Percentiles rank a stretch among this genome's conserved stretches.
These are phyloP conservation scores for Trametes cubensis DNA, from an alignment of 768 basidiomycete genomes.

Conservation along the genomic window DNA sequence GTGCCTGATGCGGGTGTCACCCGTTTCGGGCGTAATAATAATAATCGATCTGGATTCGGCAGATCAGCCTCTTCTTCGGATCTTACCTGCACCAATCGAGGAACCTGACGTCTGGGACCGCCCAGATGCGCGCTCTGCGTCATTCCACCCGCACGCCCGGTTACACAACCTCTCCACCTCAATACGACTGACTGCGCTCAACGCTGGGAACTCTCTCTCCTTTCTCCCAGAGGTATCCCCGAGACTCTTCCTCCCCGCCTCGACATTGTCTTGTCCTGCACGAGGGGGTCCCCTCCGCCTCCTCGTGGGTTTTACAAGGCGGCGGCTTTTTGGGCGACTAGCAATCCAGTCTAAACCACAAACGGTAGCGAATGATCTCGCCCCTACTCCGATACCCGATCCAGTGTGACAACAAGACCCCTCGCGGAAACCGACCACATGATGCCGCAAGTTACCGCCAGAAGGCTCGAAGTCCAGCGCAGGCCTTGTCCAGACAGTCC, in stretches of 20 bases:
- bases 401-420: neutral
- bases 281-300: constrained; percentile 1
- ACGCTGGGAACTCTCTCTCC: constrained; percentile 2
- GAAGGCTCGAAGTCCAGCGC: constrained; percentile 9
- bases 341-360: constrained; percentile 21
- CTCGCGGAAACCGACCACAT: constrained; percentile 17
- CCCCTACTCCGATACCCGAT: constrained; percentile 16
- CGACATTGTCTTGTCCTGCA: constrained; percentile 1
- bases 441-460: constrained; percentile 23
- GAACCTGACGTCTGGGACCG: constrained; percentile 14
- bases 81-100: constrained; percentile 20
- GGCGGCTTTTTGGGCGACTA: constrained; percentile 15
- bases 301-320: constrained; percentile 16
- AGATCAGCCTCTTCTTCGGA: constrained; percentile 28
- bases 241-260: neutral
- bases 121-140: constrained; percentile 18
- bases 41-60: constrained; percentile 25
- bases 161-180: constrained; percentile 9
- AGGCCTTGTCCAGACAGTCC: constrained; percentile 10
- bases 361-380: constrained; percentile 16
- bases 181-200: constrained; percentile 13
- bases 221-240: neutral
- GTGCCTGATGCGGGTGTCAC: constrained; percentile 25
- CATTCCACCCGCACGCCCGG: constrained; percentile 12
- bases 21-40: constrained; percentile 22